Conservation (phyloP, 2,329 filamentous ascomycete species). For the Pseudocercospora crystallina region DNA sequence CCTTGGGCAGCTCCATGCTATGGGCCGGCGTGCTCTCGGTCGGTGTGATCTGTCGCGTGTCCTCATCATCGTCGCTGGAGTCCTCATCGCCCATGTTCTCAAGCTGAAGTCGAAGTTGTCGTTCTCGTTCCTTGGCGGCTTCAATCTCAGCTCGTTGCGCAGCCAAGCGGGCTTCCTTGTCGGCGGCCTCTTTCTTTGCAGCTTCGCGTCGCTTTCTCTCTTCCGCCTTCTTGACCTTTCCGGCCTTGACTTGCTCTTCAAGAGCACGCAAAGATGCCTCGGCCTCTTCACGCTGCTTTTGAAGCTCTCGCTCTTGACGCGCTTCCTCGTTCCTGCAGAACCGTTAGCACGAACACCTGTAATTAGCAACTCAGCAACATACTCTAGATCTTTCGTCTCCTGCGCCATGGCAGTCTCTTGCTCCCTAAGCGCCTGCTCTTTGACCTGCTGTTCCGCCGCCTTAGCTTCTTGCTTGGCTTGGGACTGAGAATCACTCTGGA, state of each 20-base stretch:
- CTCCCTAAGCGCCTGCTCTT: slow-evolving; percentile 58
- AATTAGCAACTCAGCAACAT: slow-evolving; percentile 48
- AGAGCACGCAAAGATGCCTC: slow-evolving; percentile 81
- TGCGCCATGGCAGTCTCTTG: slow-evolving; percentile 75
- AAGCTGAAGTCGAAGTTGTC: slow-evolving; percentile 83
- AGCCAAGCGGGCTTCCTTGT: slow-evolving; percentile 81
- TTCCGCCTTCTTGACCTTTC: slow-evolving; percentile 94
- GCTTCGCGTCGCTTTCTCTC: slow-evolving; percentile 92
- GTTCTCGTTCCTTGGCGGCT: slow-evolving; percentile 82
- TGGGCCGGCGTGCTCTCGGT: slow-evolving; percentile 60
- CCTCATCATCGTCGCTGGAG: slow-evolving; percentile 68
- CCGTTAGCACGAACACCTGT: slow-evolving; percentile 28
- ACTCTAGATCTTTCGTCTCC: slow-evolving; percentile 78
- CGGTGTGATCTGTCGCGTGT: slow-evolving; percentile 69
- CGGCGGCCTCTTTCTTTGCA: slow-evolving; percentile 78
- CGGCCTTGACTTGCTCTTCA: slow-evolving; percentile 89
- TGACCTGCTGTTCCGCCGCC: slow-evolving; percentile 57
- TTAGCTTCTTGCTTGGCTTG: slow-evolving; percentile 58
- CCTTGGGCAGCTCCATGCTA: slow-evolving; percentile 54
- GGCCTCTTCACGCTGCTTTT: slow-evolving; percentile 75
- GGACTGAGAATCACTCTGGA: slow-evolving; percentile 56
- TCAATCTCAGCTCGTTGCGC: slow-evolving; percentile 89
- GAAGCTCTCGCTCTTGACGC: slow-evolving; percentile 76
- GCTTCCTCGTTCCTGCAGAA: slow-evolving; percentile 66
- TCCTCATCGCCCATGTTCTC: slow-evolving; percentile 75